phyloP scores from a whole-genome alignment of 257 asterid genomes.

The Penstemon newberryi region DNA sequence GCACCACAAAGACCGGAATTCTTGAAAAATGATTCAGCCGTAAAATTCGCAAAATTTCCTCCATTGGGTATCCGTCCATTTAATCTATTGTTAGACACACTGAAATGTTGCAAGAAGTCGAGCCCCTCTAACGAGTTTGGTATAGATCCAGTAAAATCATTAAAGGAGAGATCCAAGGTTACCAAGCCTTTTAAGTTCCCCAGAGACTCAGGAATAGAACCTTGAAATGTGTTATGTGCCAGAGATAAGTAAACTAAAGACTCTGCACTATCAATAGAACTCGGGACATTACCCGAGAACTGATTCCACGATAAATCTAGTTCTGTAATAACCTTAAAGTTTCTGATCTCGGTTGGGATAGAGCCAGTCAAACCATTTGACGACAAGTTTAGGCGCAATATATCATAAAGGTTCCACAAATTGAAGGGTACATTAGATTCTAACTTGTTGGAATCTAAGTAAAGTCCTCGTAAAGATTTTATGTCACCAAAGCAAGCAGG shows the following conservation, averaged over 20 bases:
- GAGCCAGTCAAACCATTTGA: slow-evolving; percentile 31
- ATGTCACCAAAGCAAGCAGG: slow-evolving; percentile 37
- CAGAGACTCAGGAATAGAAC: slow-evolving; percentile 35
- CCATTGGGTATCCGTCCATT: slow-evolving; percentile 36
- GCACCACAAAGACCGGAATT: slow-evolving; percentile 35
- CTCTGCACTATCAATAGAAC: slow-evolving; percentile 22
- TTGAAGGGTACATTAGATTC: slow-evolving; percentile 31
- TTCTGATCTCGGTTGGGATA: slow-evolving; percentile 22
- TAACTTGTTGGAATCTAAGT: slow-evolving; percentile 27
- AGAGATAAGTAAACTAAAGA: slow-evolving; percentile 13
- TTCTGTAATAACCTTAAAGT: not conserved
- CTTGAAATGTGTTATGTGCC: slow-evolving; percentile 30
- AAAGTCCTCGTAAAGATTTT: slow-evolving; percentile 16
- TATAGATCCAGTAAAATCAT: slow-evolving; percentile 31
- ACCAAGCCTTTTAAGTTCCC: slow-evolving; percentile 29
- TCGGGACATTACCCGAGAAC: slow-evolving; percentile 29
- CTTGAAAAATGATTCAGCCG: slow-evolving; percentile 31
- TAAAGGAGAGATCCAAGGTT: slow-evolving; percentile 26
- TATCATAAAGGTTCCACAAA: slow-evolving; percentile 34
- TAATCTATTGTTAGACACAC: slow-evolving; percentile 33
- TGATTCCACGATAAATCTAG: slow-evolving; percentile 29
- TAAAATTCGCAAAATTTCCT: slow-evolving; percentile 31
- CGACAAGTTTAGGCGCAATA: slow-evolving; percentile 25
- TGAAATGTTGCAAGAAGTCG: slow-evolving; percentile 14
- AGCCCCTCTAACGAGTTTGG: slow-evolving; percentile 31